Evolutionary conservation across 768 basidiomycete species (phyloP), one percentile per base, ranked within the genome.

Genomic region (Chalciporus piperatus): DNA sequence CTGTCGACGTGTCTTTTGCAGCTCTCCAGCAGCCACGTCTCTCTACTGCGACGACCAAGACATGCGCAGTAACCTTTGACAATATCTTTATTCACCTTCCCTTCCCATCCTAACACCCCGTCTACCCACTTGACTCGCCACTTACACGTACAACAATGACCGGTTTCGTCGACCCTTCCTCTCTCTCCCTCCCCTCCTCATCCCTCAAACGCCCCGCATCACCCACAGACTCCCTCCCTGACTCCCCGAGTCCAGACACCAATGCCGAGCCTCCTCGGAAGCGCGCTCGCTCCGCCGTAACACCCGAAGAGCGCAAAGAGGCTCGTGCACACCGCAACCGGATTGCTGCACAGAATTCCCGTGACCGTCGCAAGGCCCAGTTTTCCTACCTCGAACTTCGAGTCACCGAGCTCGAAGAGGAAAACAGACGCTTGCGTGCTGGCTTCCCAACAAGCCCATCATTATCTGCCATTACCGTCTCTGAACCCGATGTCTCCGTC

Each of bases 301-400:
- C 81, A 6, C 74, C 85, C 0, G 90, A 92, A 55, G 89, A 92
- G 62, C 87, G 89, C 69, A 89, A 83, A 60, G 91, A 92, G 67
- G 90, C 89, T 43, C 79, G 93, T 57, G 92, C 89, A 14, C 90
- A 93, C 72, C 84, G 93, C 50, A 96, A 96, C 71, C 82, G 92
- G 45, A 91, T 95, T 67, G 93, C 93, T 2, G 92, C 92, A 6
- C 93, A 96, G 76, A 89, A 93, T 73, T 91, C 89, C 11, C 85
- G 93, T 41, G 93, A 96, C 73, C 81, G 89, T 59, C 81, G 92
- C 50, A 96, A 96, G 70, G 86, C 85, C 14, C 91, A 95, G 57
- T 92, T 87, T 65, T 49, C 73, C 1, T 76, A 74, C 57, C 84
- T 92, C 38, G 85, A 89, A 65, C 78, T 71, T 33, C 68, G 84